A percentile compares a stretch with the other conserved stretches of the same genome.
Evolutionary conservation across 306 rosid species (phyloP).

Genomic region (Fragaria ananassa): DNA sequence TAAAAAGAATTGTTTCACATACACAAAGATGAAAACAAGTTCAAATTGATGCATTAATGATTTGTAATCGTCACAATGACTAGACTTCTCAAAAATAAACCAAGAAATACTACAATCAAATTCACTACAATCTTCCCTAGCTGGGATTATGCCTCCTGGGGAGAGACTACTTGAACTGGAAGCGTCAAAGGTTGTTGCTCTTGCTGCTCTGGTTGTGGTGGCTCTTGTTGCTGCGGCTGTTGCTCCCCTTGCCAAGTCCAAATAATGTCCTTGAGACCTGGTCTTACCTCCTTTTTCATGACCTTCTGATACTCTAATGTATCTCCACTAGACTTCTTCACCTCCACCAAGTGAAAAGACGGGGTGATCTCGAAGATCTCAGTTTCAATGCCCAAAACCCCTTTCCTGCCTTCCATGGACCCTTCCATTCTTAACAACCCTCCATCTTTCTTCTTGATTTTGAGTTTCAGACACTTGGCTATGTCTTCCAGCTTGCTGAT

Average conservation of each 20-base stretch:
- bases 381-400: conserved; percentile 60
- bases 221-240: conserved; percentile 35
- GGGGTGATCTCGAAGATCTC: conserved; percentile 87
- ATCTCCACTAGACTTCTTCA: conserved; percentile 73
- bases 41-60: conserved; percentile 11
- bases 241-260: conserved; percentile 94
- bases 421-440: conserved; percentile 78
- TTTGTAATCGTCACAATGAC: neutral
- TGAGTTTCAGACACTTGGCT: conserved; percentile 53
- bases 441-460: conserved; percentile 66
- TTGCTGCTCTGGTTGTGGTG: conserved; percentile 29
- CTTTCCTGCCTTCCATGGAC: conserved; percentile 74
- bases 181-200: conserved; percentile 30
- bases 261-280: conserved; percentile 80
- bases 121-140: neutral
- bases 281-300: conserved; percentile 67
- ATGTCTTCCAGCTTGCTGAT: conserved; percentile 76
- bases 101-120: neutral
- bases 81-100: conserved; percentile 2
- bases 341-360: conserved; percentile 64
- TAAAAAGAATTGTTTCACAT: neutral
- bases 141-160: conserved; percentile 14
- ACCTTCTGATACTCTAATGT: conserved; percentile 70
- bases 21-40: neutral
- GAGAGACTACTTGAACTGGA: conserved; percentile 21